A percentile compares a stretch with the other conserved stretches of the same genome.
Evolutionary conservation across 2,329 filamentous ascomycete genomes (phyloP).

Genomic region (Aspergillus niger): DNA sequence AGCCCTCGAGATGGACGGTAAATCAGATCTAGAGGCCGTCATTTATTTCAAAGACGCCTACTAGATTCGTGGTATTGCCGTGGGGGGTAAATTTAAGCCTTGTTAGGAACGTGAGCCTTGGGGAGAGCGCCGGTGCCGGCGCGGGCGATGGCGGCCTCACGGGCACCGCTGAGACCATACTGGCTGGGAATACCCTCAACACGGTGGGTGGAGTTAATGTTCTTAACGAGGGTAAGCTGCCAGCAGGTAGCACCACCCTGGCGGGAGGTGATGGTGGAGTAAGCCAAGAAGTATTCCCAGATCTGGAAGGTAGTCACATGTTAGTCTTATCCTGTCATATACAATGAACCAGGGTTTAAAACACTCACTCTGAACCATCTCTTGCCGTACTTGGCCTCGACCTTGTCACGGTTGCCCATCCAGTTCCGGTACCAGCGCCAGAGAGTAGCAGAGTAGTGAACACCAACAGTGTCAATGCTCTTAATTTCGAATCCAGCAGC

Average conservation of each 20-base stretch:
- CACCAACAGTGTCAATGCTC: slow-evolving; percentile 86
- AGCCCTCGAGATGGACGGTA: neutral
- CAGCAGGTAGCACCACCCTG: slow-evolving; percentile 84
- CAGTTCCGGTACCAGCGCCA: slow-evolving; percentile 99
- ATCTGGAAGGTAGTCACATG: slow-evolving; percentile 55
- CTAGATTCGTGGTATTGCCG: neutral
- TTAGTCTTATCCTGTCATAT: neutral
- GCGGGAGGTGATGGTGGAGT: slow-evolving; percentile 78
- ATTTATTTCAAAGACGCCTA: neutral
- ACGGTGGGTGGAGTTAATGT: slow-evolving; percentile 83
- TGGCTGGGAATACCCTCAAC: slow-evolving; percentile 72
- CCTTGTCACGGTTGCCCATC: slow-evolving; percentile 90
- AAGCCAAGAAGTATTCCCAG: slow-evolving; percentile 90
- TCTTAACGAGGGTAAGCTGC: slow-evolving; percentile 86
- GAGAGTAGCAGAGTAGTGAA: slow-evolving; percentile 94
- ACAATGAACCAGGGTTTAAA: neutral
- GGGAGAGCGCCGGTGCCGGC: slow-evolving; percentile 38
- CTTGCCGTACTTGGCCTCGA: slow-evolving; percentile 90
- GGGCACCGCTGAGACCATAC: slow-evolving; percentile 68
- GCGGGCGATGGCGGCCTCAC: slow-evolving; percentile 49
- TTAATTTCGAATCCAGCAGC: slow-evolving; percentile 88
- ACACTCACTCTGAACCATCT: slow-evolving; percentile 87
- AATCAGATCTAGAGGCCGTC: too few relatives aligned
- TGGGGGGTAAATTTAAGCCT: slow-evolving; percentile 26
- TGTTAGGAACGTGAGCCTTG: slow-evolving; percentile 36